A percentile compares a stretch with the other conserved stretches of the same genome.
phyloP scores from a whole-genome alignment of 2,329 filamentous ascomycete genomes.

The Aspergillus uvarum region DNA sequence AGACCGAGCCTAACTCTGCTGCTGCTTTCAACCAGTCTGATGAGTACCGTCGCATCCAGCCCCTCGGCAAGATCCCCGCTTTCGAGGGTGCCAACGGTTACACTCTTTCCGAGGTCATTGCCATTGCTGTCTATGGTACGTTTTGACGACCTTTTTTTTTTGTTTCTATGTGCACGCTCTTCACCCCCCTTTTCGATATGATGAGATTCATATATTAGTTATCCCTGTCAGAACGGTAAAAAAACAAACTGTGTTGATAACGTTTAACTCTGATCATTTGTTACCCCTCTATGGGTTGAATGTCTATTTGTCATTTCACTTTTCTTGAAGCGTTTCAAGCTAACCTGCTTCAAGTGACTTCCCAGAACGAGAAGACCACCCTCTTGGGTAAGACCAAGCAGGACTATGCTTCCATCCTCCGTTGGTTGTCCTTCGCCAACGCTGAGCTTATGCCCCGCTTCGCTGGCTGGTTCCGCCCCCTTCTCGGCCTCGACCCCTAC shows the following conservation, averaged over 20 bases:
- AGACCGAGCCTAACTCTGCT: slow-evolving; percentile 54
- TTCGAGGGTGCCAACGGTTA: slow-evolving; percentile 93
- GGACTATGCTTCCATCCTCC: slow-evolving; percentile 97
- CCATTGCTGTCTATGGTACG: slow-evolving; percentile 97
- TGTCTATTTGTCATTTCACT: slow-evolving; percentile 14
- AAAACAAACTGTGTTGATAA: slow-evolving; percentile 69
- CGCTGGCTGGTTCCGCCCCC: slow-evolving; percentile 80
- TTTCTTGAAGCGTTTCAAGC: slow-evolving; percentile 18
- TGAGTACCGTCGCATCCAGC: slow-evolving; percentile 83
- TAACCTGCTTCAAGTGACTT: slow-evolving; percentile 68
- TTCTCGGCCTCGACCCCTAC: slow-evolving; percentile 78
- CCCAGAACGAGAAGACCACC: slow-evolving; percentile 99
- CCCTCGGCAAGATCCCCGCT: slow-evolving; percentile 86
- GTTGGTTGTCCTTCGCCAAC: slow-evolving; percentile 98
- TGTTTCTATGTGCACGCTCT: slow-evolving; percentile 6
- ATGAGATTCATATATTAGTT: slow-evolving; percentile 84
- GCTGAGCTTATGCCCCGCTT: slow-evolving; percentile 73
- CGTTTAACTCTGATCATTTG: slow-evolving; percentile 63
- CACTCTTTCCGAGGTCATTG: slow-evolving; percentile 82
- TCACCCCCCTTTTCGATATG: slow-evolving; percentile 41
- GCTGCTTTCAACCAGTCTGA: slow-evolving; percentile 62
- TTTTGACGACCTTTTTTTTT: slow-evolving; percentile 37
- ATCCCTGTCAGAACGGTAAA: slow-evolving; percentile 90
- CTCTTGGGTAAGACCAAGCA: slow-evolving; percentile 99
- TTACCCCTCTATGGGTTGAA: slow-evolving; percentile 43